A percentile compares a stretch with the other conserved stretches of the same genome.
phyloP scores from a whole-genome alignment of 176 grass and related monocot species.

The Triticum timopheevii region DNA sequence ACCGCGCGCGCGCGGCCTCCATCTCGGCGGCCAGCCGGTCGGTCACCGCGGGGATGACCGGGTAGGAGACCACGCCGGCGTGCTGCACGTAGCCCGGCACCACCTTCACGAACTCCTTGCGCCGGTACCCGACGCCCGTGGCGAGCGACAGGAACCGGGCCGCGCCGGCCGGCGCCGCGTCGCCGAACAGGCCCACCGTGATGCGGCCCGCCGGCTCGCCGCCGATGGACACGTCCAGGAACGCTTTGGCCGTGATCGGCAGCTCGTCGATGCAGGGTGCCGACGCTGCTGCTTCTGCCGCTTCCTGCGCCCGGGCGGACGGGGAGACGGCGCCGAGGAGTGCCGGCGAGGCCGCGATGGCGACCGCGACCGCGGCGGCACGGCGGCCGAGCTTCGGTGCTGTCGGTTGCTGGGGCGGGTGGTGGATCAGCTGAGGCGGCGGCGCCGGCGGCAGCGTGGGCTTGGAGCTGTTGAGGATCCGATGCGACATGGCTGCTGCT shows the following conservation, averaged over 20 bases:
- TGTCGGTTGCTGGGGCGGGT: too few relatives aligned
- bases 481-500: conserved; percentile 36
- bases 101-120: conserved; percentile 94
- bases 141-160: conserved; percentile 67
- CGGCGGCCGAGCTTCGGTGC: conserved; percentile 55
- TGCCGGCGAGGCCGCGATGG: conserved; percentile 36
- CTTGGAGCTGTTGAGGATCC: conserved; percentile 31
- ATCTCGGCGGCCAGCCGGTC: conserved; percentile 54
- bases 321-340: conserved; percentile 33
- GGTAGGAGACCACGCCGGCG: conserved; percentile 68
- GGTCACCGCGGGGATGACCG: conserved; percentile 27
- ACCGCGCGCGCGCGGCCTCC: conserved; percentile 42
- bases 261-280: conserved; percentile 14
- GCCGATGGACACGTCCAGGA: conserved; percentile 85
- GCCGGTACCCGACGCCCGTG: conserved; percentile 71
- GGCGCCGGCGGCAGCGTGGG: conserved; percentile 8
- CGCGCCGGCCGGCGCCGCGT: conserved; percentile 42
- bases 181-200: conserved; percentile 66
- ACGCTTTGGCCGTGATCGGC: conserved; percentile 47
- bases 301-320: conserved; percentile 30
- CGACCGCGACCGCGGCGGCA: conserved; percentile 29
- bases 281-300: background rate
- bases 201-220: conserved; percentile 79
- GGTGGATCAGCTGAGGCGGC: background rate
- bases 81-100: conserved; percentile 81